Conservation (phyloP, 495 filamentous ascomycete genomes). For the Daldinia childiae region DNA sequence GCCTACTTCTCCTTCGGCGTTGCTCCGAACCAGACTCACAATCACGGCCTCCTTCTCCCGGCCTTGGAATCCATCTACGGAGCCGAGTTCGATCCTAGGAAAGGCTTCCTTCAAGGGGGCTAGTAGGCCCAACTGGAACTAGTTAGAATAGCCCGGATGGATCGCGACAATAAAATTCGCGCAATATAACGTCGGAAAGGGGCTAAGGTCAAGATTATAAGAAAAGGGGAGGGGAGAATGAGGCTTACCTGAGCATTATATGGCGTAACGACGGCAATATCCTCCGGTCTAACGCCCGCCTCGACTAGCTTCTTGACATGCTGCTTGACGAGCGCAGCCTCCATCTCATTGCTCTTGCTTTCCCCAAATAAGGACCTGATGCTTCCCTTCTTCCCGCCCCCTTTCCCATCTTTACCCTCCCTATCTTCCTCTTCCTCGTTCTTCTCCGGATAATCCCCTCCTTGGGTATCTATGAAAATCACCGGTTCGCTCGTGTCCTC, state of each 20-base stretch:
- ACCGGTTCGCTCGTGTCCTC: constrained; percentile 90
- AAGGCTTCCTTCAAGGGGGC: constrained; percentile 81
- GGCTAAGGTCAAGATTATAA: neutral
- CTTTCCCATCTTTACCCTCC: constrained; percentile 37
- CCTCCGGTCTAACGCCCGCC: constrained; percentile 78
- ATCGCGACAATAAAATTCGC: neutral
- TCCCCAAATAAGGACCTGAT: constrained; percentile 69
- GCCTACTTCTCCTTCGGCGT: constrained; percentile 84
- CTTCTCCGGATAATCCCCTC: constrained; percentile 79
- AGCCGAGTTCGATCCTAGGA: constrained; percentile 87
- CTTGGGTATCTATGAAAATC: constrained; percentile 96
- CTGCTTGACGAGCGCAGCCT: constrained; percentile 78
- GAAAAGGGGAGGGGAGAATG: neutral
- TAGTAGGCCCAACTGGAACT: constrained; percentile 71
- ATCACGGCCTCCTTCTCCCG: constrained; percentile 97
- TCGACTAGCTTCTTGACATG: constrained; percentile 80
- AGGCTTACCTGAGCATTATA: constrained; percentile 86
- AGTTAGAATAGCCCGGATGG: constrained; percentile 8
- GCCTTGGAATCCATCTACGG: constrained; percentile 96
- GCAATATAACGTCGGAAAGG: neutral
- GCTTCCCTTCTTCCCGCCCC: constrained; percentile 49
- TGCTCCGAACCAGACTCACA: constrained; percentile 89
- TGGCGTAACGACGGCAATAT: constrained; percentile 93
- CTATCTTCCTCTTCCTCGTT: constrained; percentile 44
- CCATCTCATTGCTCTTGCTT: constrained; percentile 93